Evolutionary conservation across 148 eudicot genomes (phyloP).

Genomic region (Pouteria glomerata): DNA sequence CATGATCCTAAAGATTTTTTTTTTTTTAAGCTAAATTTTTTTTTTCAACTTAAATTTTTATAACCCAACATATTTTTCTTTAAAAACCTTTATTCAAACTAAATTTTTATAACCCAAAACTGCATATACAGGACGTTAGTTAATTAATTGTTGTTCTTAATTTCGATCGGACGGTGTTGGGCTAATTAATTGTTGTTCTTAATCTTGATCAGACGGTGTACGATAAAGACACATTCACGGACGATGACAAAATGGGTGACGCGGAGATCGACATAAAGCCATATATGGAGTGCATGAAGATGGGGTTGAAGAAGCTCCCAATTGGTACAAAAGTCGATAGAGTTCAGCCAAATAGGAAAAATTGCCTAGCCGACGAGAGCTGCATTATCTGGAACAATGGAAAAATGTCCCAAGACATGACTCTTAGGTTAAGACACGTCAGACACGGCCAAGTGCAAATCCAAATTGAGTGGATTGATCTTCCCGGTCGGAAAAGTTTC

Average conservation of each 20-base stretch:
- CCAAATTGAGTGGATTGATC: slow-evolving; percentile 14
- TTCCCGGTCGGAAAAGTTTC: too few relatives aligned
- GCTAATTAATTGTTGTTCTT: too few relatives aligned
- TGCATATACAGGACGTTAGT: too few relatives aligned
- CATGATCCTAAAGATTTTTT: too few relatives aligned
- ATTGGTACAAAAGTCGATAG: slow-evolving; percentile 37
- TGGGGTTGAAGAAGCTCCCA: slow-evolving; percentile 38
- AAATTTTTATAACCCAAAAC: too few relatives aligned
- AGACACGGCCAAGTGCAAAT: slow-evolving; percentile 42
- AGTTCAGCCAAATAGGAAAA: slow-evolving; percentile 41
- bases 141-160: too few relatives aligned
- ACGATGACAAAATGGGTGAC: slow-evolving; percentile 45
- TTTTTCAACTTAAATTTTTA: too few relatives aligned
- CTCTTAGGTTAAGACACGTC: slow-evolving; percentile 42
- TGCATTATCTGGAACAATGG: slow-evolving; percentile 54
- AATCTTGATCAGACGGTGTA: slow-evolving; percentile 39
- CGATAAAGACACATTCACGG: slow-evolving; percentile 41
- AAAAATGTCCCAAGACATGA: slow-evolving; percentile 57
- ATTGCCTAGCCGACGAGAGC: slow-evolving; percentile 60
- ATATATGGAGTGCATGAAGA: slow-evolving; percentile 22
- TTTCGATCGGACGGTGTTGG: too few relatives aligned
- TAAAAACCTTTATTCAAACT: too few relatives aligned
- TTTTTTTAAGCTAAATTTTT: too few relatives aligned
- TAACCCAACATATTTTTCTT: too few relatives aligned
- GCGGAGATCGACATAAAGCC: slow-evolving; percentile 35